Conservation (phyloP, 345 rosid species). For the Syzygium jambos region DNA sequence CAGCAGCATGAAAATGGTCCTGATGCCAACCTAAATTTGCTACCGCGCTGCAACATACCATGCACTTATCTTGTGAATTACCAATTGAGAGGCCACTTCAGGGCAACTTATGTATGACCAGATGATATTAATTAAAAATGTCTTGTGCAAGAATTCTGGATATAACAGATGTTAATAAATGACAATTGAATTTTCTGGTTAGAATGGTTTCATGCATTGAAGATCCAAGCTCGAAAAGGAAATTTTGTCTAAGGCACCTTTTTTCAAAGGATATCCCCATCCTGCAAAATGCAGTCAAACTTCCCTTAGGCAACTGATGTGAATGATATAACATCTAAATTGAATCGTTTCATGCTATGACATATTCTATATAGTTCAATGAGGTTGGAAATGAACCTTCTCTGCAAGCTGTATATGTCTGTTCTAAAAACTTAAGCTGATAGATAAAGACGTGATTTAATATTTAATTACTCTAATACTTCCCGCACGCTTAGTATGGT, state of each 20-base stretch:
- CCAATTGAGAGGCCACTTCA: neutral
- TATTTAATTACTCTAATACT: too few species aligned
- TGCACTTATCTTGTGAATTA: neutral
- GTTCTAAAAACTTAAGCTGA: too few species aligned
- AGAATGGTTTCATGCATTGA: neutral
- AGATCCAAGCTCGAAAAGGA: neutral
- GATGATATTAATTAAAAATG: neutral
- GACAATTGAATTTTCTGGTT: neutral
- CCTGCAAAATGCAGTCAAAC: neutral
- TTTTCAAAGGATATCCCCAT: neutral
- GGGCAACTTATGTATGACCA: neutral
- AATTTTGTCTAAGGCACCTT: neutral
- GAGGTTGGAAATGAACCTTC: conserved; percentile 25
- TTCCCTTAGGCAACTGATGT: neutral
- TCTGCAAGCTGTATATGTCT: conserved; percentile 34
- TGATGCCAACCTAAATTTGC: neutral
- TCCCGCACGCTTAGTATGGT: too few species aligned
- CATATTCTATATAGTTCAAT: neutral
- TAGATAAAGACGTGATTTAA: too few species aligned
- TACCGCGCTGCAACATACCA: neutral
- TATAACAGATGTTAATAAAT: neutral
- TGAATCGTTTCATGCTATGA: neutral
- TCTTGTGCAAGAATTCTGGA: neutral
- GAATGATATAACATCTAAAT: neutral
- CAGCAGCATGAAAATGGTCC: neutral